phyloP scores from a whole-genome alignment of 352 stramenopile genomes.

The Pythium pectinolyticum region DNA sequence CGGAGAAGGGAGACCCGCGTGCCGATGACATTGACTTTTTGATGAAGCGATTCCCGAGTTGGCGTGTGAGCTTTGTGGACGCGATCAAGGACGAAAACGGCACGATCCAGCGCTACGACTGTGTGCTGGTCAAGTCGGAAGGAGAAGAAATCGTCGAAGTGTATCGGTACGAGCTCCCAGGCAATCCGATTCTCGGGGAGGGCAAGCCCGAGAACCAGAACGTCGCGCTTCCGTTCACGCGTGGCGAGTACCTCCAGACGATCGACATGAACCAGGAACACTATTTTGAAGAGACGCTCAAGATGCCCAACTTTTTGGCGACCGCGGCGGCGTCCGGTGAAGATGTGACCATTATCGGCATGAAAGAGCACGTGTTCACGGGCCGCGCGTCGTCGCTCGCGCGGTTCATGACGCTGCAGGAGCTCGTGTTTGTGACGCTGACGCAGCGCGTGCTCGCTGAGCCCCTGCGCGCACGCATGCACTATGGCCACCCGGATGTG shows the following conservation, averaged over 20 bases:
- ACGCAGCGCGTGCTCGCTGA: slow-evolving; percentile 83
- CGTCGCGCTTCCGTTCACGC: slow-evolving; percentile 81
- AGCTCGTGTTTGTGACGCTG: slow-evolving; percentile 85
- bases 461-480: slow-evolving; percentile 77
- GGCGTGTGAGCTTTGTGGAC: slow-evolving; percentile 89
- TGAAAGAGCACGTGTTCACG: slow-evolving; percentile 90
- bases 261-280: slow-evolving; percentile 93
- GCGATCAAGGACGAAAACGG: slow-evolving; percentile 48
- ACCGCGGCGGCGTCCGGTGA: slow-evolving; percentile 54
- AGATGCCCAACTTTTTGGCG: slow-evolving; percentile 87
- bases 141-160: slow-evolving; percentile 83
- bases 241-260: slow-evolving; percentile 85
- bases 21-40: slow-evolving; percentile 89
- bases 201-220: slow-evolving; percentile 90
- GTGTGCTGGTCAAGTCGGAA: slow-evolving; percentile 81
- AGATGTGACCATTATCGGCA: slow-evolving; percentile 84
- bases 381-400: slow-evolving; percentile 82
- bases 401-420: slow-evolving; percentile 87
- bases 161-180: slow-evolving; percentile 85
- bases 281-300: slow-evolving; percentile 87
- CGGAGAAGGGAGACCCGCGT: slow-evolving; percentile 67
- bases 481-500: slow-evolving; percentile 87
- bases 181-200: slow-evolving; percentile 87
- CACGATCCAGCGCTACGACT: slow-evolving; percentile 55
- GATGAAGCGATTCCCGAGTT: slow-evolving; percentile 88